These are phyloP conservation scores for Bipolaris bicolor DNA, from an alignment of 2,329 filamentous ascomycete species.

Conservation along the genomic window DNA sequence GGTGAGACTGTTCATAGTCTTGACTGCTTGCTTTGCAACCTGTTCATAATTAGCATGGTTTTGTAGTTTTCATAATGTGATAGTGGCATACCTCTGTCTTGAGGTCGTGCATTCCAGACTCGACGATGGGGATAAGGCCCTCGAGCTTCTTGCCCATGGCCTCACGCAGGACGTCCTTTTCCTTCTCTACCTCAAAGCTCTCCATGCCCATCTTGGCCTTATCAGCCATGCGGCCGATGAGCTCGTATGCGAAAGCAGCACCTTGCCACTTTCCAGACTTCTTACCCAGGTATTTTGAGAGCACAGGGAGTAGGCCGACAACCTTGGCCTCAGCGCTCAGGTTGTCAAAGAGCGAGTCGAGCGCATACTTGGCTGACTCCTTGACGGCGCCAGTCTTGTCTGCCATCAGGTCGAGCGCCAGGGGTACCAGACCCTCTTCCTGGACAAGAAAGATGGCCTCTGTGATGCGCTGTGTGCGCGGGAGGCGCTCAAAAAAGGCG, in stretches of 20 bases:
- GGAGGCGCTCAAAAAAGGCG: constrained; percentile 89
- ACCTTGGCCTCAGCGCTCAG: constrained; percentile 84
- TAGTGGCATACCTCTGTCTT: constrained; percentile 68
- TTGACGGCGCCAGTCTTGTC: constrained; percentile 90
- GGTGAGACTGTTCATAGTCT: constrained; percentile 90
- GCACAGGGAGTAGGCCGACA: constrained; percentile 76
- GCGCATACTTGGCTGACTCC: constrained; percentile 90
- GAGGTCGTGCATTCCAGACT: constrained; percentile 94
- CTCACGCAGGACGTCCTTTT: constrained; percentile 89
- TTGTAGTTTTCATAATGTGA: constrained; percentile 49
- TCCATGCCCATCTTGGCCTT: constrained; percentile 88
- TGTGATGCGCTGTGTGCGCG: constrained; percentile 74
- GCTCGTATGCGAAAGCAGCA: constrained; percentile 80
- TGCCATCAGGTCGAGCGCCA: constrained; percentile 81
- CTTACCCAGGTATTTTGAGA: constrained; percentile 78
- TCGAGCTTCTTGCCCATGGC: constrained; percentile 89
- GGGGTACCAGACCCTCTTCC: constrained; percentile 73
- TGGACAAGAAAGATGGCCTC: constrained; percentile 85
- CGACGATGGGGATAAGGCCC: constrained; percentile 86
- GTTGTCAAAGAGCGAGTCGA: constrained; percentile 84
- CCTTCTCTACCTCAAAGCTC: constrained; percentile 80
- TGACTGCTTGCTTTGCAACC: constrained; percentile 81
- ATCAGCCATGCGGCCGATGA: constrained; percentile 92
- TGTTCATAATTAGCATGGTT: constrained; percentile 27
- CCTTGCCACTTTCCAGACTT: constrained; percentile 97